These are phyloP conservation scores for Solanum etuberosum DNA, from an alignment of 257 asterid genomes.

Conservation along the genomic window DNA sequence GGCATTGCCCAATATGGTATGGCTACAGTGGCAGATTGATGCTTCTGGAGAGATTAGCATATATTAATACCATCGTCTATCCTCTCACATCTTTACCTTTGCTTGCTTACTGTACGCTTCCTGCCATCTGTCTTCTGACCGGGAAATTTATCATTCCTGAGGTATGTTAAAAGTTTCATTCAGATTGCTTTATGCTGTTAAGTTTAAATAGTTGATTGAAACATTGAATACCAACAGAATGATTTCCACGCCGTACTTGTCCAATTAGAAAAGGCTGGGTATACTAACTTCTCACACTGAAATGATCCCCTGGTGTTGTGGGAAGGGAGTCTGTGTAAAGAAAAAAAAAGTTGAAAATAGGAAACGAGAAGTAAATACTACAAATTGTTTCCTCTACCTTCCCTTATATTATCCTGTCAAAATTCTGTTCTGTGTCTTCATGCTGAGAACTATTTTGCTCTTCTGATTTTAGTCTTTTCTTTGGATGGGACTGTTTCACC, in stretches of 20 bases:
- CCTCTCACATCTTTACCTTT: constrained; percentile 80
- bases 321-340: neutral
- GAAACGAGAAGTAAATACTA: neutral
- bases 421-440: neutral
- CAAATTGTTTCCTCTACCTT: neutral
- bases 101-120: constrained; percentile 79
- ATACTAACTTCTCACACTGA: neutral
- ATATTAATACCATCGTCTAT: constrained; percentile 77
- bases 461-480: neutral
- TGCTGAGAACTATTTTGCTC: neutral
- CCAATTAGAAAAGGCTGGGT: neutral
- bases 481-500: neutral
- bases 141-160: constrained; percentile 76
- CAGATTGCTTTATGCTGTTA: neutral
- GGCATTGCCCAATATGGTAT: constrained; percentile 95
- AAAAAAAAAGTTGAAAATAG: neutral
- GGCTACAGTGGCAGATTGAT: constrained; percentile 68
- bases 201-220: neutral
- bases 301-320: neutral
- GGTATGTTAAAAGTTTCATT: constrained; percentile 22
- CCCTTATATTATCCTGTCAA: neutral
- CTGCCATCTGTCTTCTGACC: constrained; percentile 82
- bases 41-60: constrained; percentile 66
- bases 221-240: neutral
- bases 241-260: neutral